Evolutionary conservation across 2,329 filamentous ascomycete species (phyloP).

Genomic region (Rutstroemia sydowiana): DNA sequence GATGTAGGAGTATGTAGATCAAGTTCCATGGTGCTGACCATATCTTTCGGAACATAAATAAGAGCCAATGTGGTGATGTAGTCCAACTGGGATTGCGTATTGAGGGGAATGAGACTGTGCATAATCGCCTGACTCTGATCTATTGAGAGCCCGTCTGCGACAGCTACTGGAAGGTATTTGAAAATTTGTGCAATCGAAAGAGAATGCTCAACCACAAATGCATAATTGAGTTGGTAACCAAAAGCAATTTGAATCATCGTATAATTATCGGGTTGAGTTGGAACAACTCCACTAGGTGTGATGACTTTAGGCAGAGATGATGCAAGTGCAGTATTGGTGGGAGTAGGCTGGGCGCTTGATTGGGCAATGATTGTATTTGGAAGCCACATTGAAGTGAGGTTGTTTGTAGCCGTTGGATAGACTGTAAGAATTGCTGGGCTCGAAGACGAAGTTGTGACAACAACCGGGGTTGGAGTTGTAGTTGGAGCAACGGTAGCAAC

Average conservation of each 20-base stretch:
- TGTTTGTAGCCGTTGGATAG: constrained; percentile 23
- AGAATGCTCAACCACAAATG: constrained; percentile 66
- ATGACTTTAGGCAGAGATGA: constrained; percentile 25
- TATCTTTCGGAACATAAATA: constrained; percentile 64
- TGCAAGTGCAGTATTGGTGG: constrained; percentile 22
- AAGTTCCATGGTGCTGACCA: constrained; percentile 59
- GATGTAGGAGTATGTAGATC: constrained; percentile 67
- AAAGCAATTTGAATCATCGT: constrained; percentile 81
- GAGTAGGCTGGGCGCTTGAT: constrained; percentile 11
- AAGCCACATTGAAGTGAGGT: constrained; percentile 22
- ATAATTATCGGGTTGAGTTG: constrained; percentile 43
- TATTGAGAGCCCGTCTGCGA: constrained; percentile 43
- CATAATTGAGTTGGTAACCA: constrained; percentile 71
- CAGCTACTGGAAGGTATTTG: constrained; percentile 61
- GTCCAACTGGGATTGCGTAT: constrained; percentile 59
- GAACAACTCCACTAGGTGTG: constrained; percentile 20
- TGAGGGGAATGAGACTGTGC: constrained; percentile 65
- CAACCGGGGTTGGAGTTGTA: constrained; percentile 2
- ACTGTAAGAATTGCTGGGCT: constrained; percentile 13
- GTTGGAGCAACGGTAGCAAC: constrained; percentile 7
- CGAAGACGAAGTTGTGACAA: background rate
- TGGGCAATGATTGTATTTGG: constrained; percentile 16
- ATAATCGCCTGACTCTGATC: constrained; percentile 50
- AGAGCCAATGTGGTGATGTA: constrained; percentile 79
- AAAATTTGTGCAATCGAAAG: constrained; percentile 82